Evolutionary conservation across 2,329 filamentous ascomycete genomes (phyloP).

Genomic region (Allantophomopsis cytisporea): DNA sequence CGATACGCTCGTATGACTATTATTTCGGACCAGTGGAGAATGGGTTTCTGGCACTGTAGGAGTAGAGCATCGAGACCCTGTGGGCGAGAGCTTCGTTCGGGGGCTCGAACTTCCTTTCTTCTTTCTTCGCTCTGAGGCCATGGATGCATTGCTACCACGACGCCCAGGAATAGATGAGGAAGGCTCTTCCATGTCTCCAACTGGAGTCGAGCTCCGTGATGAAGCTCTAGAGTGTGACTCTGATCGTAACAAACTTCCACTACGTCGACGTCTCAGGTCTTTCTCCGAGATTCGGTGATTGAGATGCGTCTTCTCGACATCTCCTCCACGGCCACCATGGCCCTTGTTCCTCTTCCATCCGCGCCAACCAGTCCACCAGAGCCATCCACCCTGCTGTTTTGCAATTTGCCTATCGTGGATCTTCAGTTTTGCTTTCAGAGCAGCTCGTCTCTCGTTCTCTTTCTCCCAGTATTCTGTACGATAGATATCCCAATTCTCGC

Average conservation of each 20-base stretch:
- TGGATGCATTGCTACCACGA: slow-evolving; percentile 15
- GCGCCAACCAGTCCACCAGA: slow-evolving; percentile 78
- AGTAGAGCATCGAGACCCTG: slow-evolving; percentile 13
- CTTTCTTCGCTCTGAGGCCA: slow-evolving; percentile 13
- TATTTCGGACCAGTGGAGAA: slow-evolving; percentile 15
- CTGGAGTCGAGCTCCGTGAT: slow-evolving; percentile 20
- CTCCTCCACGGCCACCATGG: slow-evolving; percentile 5
- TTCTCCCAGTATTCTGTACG: slow-evolving; percentile 92
- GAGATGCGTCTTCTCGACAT: slow-evolving; percentile 17
- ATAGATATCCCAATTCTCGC: slow-evolving; percentile 95
- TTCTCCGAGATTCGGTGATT: slow-evolving; percentile 11
- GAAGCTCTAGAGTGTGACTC: slow-evolving; percentile 18
- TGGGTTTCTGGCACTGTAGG: slow-evolving; percentile 10
- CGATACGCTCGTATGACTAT: slow-evolving; percentile 15
- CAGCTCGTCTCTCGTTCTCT: slow-evolving; percentile 77
- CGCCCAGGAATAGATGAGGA: slow-evolving; percentile 10
- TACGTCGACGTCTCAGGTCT: slow-evolving; percentile 13
- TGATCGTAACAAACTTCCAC: slow-evolving; percentile 14
- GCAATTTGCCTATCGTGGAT: slow-evolving; percentile 55
- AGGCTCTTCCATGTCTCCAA: slow-evolving; percentile 15
- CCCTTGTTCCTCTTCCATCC: slow-evolving; percentile 25
- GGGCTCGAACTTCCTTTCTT: slow-evolving; percentile 11
- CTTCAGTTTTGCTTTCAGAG: slow-evolving; percentile 57
- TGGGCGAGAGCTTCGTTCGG: slow-evolving; percentile 12
- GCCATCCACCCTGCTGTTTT: slow-evolving; percentile 54